phyloP scores from a whole-genome alignment of 352 stramenopile species.

The Globisporangium polare region DNA sequence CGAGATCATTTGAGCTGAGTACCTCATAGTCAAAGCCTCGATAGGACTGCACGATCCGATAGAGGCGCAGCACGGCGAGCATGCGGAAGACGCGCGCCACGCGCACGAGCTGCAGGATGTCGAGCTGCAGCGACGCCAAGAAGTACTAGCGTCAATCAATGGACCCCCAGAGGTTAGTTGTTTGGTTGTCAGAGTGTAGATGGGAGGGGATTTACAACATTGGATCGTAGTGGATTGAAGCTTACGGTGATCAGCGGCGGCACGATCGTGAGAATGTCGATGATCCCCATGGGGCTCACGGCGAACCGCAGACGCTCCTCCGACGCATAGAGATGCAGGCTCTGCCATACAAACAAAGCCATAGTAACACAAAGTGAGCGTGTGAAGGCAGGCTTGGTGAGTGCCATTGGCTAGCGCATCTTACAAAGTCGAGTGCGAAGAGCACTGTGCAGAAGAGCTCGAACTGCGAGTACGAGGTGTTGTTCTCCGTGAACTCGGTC shows the following conservation, averaged over 20 bases:
- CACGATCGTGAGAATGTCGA: constrained; percentile 57
- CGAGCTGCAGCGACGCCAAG: constrained; percentile 30
- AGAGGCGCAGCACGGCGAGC: constrained; percentile 50
- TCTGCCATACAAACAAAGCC: constrained; percentile 12
- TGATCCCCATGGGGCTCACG: constrained; percentile 45
- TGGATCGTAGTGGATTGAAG: neutral
- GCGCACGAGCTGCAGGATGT: constrained; percentile 41
- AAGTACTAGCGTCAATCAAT: constrained; percentile 27
- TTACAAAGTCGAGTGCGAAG: constrained; percentile 50
- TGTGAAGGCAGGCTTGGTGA: too few species aligned
- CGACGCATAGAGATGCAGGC: constrained; percentile 34
- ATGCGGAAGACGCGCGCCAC: constrained; percentile 56
- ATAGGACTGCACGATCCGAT: constrained; percentile 49
- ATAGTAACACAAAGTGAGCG: neutral
- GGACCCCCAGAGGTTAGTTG: neutral
- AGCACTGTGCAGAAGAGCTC: constrained; percentile 37
- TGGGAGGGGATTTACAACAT: neutral
- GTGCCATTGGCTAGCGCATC: too few species aligned
- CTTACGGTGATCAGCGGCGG: constrained; percentile 37
- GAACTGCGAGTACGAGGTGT: constrained; percentile 17
- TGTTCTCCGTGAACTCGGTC: constrained; percentile 4
- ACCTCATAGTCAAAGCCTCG: constrained; percentile 58
- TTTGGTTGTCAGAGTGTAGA: neutral
- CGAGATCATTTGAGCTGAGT: neutral
- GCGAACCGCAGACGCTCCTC: constrained; percentile 36